Evolutionary conservation across 2,329 filamentous ascomycete genomes (phyloP), one percentile per base, ranked within the genome.

Genomic region (Ophiocordyceps camponoti-leonardi): DNA sequence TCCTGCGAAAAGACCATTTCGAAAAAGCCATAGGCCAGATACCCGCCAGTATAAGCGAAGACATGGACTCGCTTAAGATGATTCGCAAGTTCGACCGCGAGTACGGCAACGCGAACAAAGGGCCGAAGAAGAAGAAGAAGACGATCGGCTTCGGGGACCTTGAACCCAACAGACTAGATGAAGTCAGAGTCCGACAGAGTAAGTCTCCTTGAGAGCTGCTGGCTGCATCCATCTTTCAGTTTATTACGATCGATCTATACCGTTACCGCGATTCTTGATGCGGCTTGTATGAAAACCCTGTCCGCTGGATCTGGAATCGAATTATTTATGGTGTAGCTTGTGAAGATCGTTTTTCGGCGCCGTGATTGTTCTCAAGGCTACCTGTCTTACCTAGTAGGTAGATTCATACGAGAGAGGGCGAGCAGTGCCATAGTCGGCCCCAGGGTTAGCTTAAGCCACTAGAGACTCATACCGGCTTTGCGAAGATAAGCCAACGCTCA

Each of bases 21-120:
- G 83, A 88, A 16, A 82, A 78, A 52, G 92, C 86, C 2, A 70
- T 94, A 55, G 75, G 78, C 54, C 88, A 96, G 62, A 94, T 98
- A 53, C 85, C 82, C 46, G 87, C 92, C 0, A 93, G 85, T 55
- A 88, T 95, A 52, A 88, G 79, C 54, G 90, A 95, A 61, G 88
- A 98, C 56, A 96, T 95, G 90, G 72, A 77, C 43, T 86, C 79
- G 30, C 67, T 98, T 50, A 77, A 78, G 51, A 84, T 85, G 13
- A 94, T 98, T 55, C 76, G 86, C 54, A 93, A 93, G 64, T 98
- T 96, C 57, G 92, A 98, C 58, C 86, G 94, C 64, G 83, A 90
- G 60, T 98, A 88, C 60, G 90, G 92, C 23, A 87, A 94, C 58
- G 75, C n/a, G 8, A 10, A 81, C 33, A 81, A 77, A 56, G 74